Evolutionary conservation across 176 grass and related monocot genomes (phyloP), one percentile per base, ranked within the genome.

Genomic region (Aegilops umbellulata): DNA sequence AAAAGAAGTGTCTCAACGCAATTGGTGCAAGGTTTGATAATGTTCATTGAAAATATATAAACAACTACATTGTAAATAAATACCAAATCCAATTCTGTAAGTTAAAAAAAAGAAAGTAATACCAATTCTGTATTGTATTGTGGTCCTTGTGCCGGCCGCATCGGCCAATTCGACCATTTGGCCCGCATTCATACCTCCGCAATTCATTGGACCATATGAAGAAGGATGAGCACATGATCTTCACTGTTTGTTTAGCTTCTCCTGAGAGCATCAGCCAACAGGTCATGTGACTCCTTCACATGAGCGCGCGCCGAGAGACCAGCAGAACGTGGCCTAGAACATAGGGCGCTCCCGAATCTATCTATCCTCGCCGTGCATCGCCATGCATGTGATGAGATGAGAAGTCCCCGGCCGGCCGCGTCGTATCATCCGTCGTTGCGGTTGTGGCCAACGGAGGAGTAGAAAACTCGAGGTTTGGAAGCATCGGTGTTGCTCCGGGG

Each of bases 281-380:
- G 71, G 41, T 49, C 71, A 74, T 74, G 71, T 49, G 39, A 44
- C 61, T 27, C 76, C 3, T 84, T 84, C 85, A 87, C 89, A 87
- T 87, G 85, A 91, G 69, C 69, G 39, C 62, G 47, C 76, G 41
- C 36, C 49, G 58, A 39, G 68, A 63, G 83, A 3, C 69, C 16
- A 49, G 46, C 39, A 1, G 41, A 86, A 84, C 85, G 76, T 91
- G 89, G 61, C 85, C 76, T 80, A 12, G 68, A 78, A 72, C 10
- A 57, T 15, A 74, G 44, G 67, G 84, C 41, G 34, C 65, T 10
- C 79, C 16, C 11, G 49, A 49, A 79, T 38, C 74, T 41, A 70
- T 27, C 60, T 26, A 63, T 25, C 55, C 19, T 20, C 55, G 3
- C 19, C 60, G 16, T 51, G 25, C 24, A 30, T 39, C 23, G 20